These are phyloP conservation scores for Xylaria bambusicola DNA, from an alignment of 495 filamentous ascomycete genomes.

Conservation along the genomic window DNA sequence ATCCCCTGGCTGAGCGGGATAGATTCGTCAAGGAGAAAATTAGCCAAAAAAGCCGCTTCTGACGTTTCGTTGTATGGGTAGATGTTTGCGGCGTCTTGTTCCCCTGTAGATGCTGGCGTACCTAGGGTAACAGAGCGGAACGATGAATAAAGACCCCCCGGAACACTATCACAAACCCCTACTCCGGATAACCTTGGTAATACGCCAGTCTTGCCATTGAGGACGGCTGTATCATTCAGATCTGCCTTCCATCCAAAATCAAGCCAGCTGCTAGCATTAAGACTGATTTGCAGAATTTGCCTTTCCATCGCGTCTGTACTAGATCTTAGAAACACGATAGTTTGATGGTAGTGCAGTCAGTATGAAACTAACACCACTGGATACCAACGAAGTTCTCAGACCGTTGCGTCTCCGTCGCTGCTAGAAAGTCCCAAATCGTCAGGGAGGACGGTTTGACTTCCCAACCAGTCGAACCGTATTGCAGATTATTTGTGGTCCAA, in stretches of 20 bases:
- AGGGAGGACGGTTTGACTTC: neutral
- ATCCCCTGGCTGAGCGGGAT: neutral
- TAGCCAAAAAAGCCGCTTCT: neutral
- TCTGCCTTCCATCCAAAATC: neutral
- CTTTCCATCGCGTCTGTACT: neutral
- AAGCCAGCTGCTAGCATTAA: neutral
- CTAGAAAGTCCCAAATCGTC: neutral
- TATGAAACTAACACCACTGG: neutral
- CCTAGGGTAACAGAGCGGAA: neutral
- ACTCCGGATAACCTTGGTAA: neutral
- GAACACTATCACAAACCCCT: no score
- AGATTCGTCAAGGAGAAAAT: neutral
- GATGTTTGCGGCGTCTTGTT: no score
- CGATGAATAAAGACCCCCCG: neutral
- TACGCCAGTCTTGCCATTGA: neutral
- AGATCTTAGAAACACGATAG: neutral
- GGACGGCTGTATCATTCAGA: neutral
- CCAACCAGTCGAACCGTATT: neutral
- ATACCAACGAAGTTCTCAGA: conserved; percentile 5
- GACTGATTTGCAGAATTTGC: neutral
- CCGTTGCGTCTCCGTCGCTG: neutral
- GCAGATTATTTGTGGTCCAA: neutral
- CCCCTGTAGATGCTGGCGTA: no score
- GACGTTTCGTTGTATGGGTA: neutral
- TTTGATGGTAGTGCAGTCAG: neutral